Base-by-base conservation (phyloP, 306 rosid genomes). In the Cicer yamashitae region DNA sequence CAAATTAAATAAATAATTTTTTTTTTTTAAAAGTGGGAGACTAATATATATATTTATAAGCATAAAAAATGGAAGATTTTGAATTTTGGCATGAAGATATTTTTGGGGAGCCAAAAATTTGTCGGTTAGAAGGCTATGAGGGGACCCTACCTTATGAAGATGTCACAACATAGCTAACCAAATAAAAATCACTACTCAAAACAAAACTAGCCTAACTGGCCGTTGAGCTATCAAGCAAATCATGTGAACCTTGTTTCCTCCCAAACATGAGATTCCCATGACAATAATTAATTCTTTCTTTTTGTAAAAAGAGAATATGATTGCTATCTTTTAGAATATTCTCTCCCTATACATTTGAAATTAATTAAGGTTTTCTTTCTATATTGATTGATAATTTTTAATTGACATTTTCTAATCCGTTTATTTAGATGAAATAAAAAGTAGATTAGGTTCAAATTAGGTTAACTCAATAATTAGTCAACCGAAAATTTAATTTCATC, bases 241-340 rank as follows among this genome's bases (percentile, higher is more conserved):
- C 79, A 82, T 77, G 85, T 71, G 85, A 71, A 77, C 79, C 56
- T 14, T 37, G 68, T 82, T 80, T 77, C 43, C 43, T 66, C 53
- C 20, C 43, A 70, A 81, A 76, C 81, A 70, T 81, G 70, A 81
- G 43, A 13, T 76, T 76, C 70, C 51, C 85, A 38, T 76, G 81
- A 9, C 65, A 39, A 70, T 70, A 38, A 81, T 69, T 75, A 11
- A 30, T 74, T 75, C 10, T 1, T 10, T 40, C 15, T 34, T 9
- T 30, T 64, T 12, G 13, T 1, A 0, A 7, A 51, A 69, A 37
- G 1, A 12, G 37, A 53, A 37, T 53, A 58, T 18, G 15, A 50
- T 67, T 54, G 38, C 64, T 39, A 22, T 64, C 43, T 76, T 76
- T 13, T 53, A 38, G 78, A 81, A 76, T 70, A 76, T 76, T 18